Evolutionary conservation across 495 filamentous ascomycete species (phyloP).

Genomic region (Articulospora tetracladia): DNA sequence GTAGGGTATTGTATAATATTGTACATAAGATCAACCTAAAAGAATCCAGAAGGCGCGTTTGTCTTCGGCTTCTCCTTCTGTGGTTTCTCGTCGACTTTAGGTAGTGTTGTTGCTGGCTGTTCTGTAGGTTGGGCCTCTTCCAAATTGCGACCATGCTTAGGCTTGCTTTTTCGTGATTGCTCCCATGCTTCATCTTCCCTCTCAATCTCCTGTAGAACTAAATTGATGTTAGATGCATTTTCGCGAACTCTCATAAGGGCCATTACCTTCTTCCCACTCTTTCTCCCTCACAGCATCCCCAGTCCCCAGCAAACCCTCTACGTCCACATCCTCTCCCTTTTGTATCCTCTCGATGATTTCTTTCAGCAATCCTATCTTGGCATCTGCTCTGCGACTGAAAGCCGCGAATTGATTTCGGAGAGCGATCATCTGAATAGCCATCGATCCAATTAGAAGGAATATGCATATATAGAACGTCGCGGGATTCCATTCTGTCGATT

Average conservation of each 20-base stretch:
- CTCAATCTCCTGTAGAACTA: conserved; percentile 79
- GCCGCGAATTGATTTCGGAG: conserved; percentile 69
- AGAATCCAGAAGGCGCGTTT: conserved; percentile 23
- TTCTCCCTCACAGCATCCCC: conserved; percentile 71
- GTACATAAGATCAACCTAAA: conserved; percentile 11
- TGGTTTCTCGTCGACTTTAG: not conserved
- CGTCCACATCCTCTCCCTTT: conserved; percentile 85
- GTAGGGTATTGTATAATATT: conserved; percentile 22
- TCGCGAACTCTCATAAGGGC: not conserved
- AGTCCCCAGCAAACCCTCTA: conserved; percentile 76
- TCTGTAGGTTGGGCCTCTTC: conserved; percentile 8
- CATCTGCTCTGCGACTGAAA: conserved; percentile 71
- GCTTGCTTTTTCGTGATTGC: conserved; percentile 29
- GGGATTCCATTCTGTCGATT: conserved; percentile 81
- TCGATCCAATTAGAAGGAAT: conserved; percentile 86
- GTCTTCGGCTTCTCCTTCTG: conserved; percentile 9
- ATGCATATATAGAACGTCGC: conserved; percentile 91
- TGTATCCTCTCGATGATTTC: conserved; percentile 83
- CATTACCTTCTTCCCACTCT: conserved; percentile 81
- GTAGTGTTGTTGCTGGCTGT: not conserved
- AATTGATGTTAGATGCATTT: conserved; percentile 6
- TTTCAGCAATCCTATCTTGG: conserved; percentile 68
- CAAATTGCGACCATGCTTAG: conserved; percentile 26
- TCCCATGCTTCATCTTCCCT: conserved; percentile 67
- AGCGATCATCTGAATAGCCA: conserved; percentile 86